A percentile compares a stretch with the other conserved stretches of the same genome.
Evolutionary conservation across 345 rosid genomes (phyloP).

Genomic region (Crucihimalaya himalaica): DNA sequence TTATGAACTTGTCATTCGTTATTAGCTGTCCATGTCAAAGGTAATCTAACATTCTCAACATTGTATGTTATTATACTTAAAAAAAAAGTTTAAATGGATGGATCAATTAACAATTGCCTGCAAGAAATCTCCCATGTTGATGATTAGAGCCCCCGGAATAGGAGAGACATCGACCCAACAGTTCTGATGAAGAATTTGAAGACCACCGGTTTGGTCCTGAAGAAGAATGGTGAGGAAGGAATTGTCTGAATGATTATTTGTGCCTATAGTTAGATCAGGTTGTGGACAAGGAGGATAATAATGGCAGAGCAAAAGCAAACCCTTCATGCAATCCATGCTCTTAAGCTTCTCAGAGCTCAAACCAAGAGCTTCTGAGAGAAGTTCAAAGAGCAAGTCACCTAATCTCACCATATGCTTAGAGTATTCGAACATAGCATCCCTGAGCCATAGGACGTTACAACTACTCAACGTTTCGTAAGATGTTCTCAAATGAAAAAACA

Average conservation of each 20-base stretch:
- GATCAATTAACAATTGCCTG: constrained; percentile 35
- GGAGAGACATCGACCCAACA: constrained; percentile 46
- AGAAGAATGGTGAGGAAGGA: constrained; percentile 46
- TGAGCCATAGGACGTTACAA: constrained; percentile 5
- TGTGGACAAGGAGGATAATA: too few relatives aligned
- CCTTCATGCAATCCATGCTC: constrained; percentile 36
- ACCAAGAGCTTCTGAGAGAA: too few relatives aligned
- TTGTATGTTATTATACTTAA: too few relatives aligned
- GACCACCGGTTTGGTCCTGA: constrained; percentile 54
- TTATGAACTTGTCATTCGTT: constrained; percentile 40
- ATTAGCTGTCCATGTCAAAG: constrained; percentile 29
- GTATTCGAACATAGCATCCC: constrained; percentile 43
- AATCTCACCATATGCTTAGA: constrained; percentile 40
- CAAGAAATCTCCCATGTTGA: constrained; percentile 45
- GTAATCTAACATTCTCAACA: too few relatives aligned
- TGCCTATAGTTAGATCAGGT: too few relatives aligned
- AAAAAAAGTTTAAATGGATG: too few relatives aligned
- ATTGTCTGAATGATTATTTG: too few relatives aligned
- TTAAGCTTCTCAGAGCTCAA: constrained; percentile 35
- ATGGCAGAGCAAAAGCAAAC: too few relatives aligned
- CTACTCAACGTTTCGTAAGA: not conserved
- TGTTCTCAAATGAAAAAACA: not conserved
- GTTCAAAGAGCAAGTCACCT: too few relatives aligned
- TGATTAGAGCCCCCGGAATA: constrained; percentile 32
- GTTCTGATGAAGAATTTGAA: constrained; percentile 41